Base-by-base conservation (phyloP, 1,284 basidiomycete genomes). In the Tilletia walkeri region DNA sequence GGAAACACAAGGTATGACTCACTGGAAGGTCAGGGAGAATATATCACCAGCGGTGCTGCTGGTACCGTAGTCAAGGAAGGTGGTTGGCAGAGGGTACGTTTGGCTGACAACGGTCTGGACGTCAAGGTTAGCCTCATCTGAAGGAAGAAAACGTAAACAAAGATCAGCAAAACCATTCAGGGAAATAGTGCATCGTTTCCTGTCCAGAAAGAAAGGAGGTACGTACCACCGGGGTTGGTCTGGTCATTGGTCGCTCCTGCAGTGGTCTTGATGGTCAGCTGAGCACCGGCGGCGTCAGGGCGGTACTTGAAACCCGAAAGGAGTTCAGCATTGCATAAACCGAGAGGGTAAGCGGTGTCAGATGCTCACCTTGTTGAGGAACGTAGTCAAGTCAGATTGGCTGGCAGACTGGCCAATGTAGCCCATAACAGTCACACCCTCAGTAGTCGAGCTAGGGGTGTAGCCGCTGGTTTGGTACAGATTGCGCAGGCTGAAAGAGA, bases 91-190 rank as follows among this genome's bases (percentile, higher is more conserved):
- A 3, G 72, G 72, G 41, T 72, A 73, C n/a, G 67, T 72, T 5
- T 50, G 48, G 1, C 45, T 36, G 10, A 65, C 59, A 18, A 73
- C 69, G 14, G 65, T 73, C 65, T 73, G 71, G 2, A 66, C 63
- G 36, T 73, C 72, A 20, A 73, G 67, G 48, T 71, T 72, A 5
- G 71, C 70, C 54, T 72, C 71, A 4, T 49, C 47, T 36, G 59
- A n/a, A 34, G 18, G 24, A 30, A 30, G 24, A 30, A 30, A 30
- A 30, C 24, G 24, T 30, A 30, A 30, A 30, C 24, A 30, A 30
- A 30, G 1, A 30, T 45, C 41, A 45, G 3, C 41, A 45, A 45
- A 45, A 30, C 24, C 24, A 30, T 30, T 30, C 24, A 30, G 24
- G 2, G 24, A 30, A 30, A 30, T 30, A 30, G 24, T 30, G 24